Evolutionary conservation across 2,329 filamentous ascomycete genomes (phyloP), one percentile per base, ranked within the genome.

Genomic region (Diaporthe helianthi): DNA sequence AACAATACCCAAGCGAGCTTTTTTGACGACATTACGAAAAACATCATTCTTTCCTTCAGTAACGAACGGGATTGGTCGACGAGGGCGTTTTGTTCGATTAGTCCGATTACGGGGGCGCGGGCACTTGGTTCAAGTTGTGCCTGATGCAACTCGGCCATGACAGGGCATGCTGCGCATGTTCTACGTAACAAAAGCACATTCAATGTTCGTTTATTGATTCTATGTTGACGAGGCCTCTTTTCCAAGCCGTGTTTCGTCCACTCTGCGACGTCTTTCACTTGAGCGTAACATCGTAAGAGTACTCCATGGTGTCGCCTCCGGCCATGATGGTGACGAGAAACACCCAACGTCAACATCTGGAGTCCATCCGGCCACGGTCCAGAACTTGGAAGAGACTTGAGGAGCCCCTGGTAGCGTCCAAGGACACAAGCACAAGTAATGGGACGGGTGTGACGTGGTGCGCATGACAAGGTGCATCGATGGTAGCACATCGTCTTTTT

Each of bases 1-100:
- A 67, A 29, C 65, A 67, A 67, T 67, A 67, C 65, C 65, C 65
- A 51, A 67, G 52, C 49, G 52, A 67, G 58, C 52, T 63, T 63
- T 33, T 24, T 63, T 63, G 2, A 63, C n/a, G 58, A 63, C 58
- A 63, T 63, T 49, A 63, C 58, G 58, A 63, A 63, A 17, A 41
- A 55, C 33, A 33, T 47, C n/a, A 13, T 33, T 36, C 44, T 24
- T 24, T 24, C 26, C 49, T 63, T 36, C 26, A 17, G 5, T 44
- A 26, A n/a, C 41, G 47, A 44, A n/a, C n/a, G 29, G 24, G 26
- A 4, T 7, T 4, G 44, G 44, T 15, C 6, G 44, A n/a, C 36
- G 22, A 15, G 4, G 22, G 13, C 4, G 13, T 33, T 49, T 63
- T 36, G 29, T 26, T 36, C n/a, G 12, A 22, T 19, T n/a, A 29